phyloP scores from a whole-genome alignment of 2,329 filamentous ascomycete species.

The Cercospora canescens region DNA sequence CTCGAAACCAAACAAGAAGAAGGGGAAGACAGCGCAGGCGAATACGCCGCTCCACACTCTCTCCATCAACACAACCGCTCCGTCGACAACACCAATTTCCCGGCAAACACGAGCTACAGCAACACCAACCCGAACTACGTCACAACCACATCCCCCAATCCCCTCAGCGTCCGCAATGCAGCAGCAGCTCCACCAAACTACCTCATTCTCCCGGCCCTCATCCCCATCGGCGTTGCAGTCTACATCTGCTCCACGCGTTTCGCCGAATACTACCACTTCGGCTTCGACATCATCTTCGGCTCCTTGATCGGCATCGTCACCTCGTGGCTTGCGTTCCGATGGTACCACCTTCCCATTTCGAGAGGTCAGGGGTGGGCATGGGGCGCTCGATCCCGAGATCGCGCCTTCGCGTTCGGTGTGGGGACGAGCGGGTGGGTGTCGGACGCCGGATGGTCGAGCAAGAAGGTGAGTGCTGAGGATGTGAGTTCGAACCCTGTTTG shows the following conservation, averaged over 20 bases:
- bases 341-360: conserved; percentile 79
- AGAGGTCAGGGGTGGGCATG: conserved; percentile 87
- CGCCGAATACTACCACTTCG: conserved; percentile 86
- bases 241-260: conserved; percentile 69
- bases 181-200: conserved; percentile 83
- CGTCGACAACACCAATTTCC: neutral
- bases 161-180: conserved; percentile 53
- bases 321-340: conserved; percentile 75
- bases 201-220: conserved; percentile 45
- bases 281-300: conserved; percentile 90
- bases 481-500: neutral
- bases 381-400: conserved; percentile 69
- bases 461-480: conserved; percentile 2
- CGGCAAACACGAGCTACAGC: neutral
- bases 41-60: neutral
- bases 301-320: conserved; percentile 71
- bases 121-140: neutral
- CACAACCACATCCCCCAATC: conserved; percentile 36
- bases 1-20: conserved; percentile 17
- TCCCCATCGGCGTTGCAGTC: conserved; percentile 21
- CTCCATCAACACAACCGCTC: neutral
- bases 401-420: conserved; percentile 78
- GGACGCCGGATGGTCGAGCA: conserved; percentile 45
- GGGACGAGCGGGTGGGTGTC: conserved; percentile 52
- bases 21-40: conserved; percentile 4